Evolutionary conservation across 441 rosid genomes (phyloP), one percentile per base, ranked within the genome.

Genomic region (Jatropha podagrica): DNA sequence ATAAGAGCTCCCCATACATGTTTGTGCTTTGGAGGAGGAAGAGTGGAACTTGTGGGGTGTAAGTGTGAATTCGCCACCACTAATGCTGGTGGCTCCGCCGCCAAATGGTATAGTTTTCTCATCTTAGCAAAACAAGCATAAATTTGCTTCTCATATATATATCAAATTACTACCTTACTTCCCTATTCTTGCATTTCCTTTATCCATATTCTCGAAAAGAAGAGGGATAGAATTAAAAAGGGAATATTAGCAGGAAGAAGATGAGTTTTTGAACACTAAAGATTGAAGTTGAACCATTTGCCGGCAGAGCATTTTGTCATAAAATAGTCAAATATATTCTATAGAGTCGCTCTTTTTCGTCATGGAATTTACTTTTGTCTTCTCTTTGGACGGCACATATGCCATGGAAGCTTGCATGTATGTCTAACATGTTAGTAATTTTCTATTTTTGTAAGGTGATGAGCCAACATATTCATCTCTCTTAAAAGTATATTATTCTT

Each of bases 301-400:
- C 87, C 85, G 81, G 87, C 83, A 63, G 74, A 71, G 72, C 78
- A 73, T 66, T 48, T 63, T 62, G 69, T 67, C 65, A 58, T 65
- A 75, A 74, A 49, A 4, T 32, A 49, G 20, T 27, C 65, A 51
- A 48, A 8, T 2, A 32, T 42, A 42, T 42, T 42, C 26, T 55
- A 32, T 32, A 32, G 32, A 32, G 32, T 32, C 32, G 32, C 15
- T 55, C 4, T 55, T 14, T 8, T 58, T 58, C 32, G 41, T 71
- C 66, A 26, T 15, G 7, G 0, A 41, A 59, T 42, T 27, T 79
- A 84, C 78, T 59, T 59, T 17, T 44, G 66, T 81, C 82, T 61
- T 76, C 67, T 26, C 69, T 48, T 23, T 51, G 59, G 79, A 61
- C 83, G 80, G 82, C 79, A 78, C 48, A 74, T 62, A 66, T 44